Base-by-base conservation (phyloP, 257 asterid species). In the Solanum tarijense region DNA sequence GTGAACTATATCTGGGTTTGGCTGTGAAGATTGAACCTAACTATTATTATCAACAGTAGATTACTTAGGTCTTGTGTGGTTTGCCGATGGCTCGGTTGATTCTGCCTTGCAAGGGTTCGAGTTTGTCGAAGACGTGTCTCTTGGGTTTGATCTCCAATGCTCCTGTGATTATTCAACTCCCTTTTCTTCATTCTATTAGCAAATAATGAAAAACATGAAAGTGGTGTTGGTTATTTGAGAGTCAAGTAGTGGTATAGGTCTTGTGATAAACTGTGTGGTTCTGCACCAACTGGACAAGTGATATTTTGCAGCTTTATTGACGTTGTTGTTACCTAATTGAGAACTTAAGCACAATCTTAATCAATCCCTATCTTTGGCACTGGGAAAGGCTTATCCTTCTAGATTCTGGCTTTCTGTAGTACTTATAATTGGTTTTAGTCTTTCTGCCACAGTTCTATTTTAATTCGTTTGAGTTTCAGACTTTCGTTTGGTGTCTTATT, bases 91-190 rank as follows among this genome's bases (percentile, higher is more conserved):
- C 96, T 90, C 94, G 98, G 87, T 92, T 97, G 95, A 88, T 97
- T 92, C 91, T 96, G 76, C 98, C 98, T 73, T 93, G 92, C 93
- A 94, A 94, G 93, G 94, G 91, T 92, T 91, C 96, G 68, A 91
- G 91, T 92, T 92, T 95, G 52, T 95, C 99, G 9, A 93, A 91
- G 96, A 91, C 94, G 78, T 96, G 98, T 90, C 94, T 97, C 91
- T 87, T 94, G 94, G 98, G 97, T 90, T 94, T 93, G 89, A 95
- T 93, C 92, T 94, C 96, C 87, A 93, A 91, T 25, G 85, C 96
- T 82, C 95, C 98, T 88, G 98, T 97, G 98, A 93, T 91, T 92
- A 90, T 92, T 88, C 90, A 58, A 72, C 88, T 93, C 90, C 89
- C 84, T 86, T 23, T 86, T 73, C 9, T 83, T 86, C 43, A 35